Conservation (phyloP, 2,329 filamentous ascomycete species). For the Diaporthe velutina region DNA sequence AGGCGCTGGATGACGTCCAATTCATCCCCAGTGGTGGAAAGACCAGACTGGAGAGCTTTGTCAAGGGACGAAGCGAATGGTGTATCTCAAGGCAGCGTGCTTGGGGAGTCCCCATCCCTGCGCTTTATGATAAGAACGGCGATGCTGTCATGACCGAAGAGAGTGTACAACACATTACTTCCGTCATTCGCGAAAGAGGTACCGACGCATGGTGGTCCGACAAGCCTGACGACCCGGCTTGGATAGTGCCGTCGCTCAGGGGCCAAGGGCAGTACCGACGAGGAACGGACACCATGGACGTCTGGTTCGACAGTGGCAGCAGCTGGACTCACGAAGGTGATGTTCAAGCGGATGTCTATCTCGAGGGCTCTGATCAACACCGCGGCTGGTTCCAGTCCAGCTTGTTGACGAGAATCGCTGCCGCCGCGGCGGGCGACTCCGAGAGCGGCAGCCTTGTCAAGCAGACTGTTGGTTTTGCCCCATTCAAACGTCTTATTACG, state of each 20-base stretch:
- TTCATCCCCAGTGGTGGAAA: constrained; percentile 85
- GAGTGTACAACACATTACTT: constrained; percentile 87
- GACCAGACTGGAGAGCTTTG: constrained; percentile 84
- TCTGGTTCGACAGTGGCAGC: constrained; percentile 98
- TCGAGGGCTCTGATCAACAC: constrained; percentile 96
- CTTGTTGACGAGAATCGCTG: constrained; percentile 85
- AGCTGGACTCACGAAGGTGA: constrained; percentile 79
- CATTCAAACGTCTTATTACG: constrained; percentile 91
- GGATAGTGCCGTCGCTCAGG: constrained; percentile 77
- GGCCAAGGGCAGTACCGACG: constrained; percentile 72
- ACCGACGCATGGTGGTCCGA: constrained; percentile 98
- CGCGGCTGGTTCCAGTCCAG: constrained; percentile 99
- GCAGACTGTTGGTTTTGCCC: constrained; percentile 63
- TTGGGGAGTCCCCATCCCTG: constrained; percentile 97
- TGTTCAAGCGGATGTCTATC: constrained; percentile 82
- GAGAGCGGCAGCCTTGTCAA: constrained; percentile 48
- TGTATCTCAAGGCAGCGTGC: constrained; percentile 96
- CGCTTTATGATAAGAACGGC: constrained; percentile 80
- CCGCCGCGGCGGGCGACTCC: constrained; percentile 58
- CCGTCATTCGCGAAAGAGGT: constrained; percentile 80
- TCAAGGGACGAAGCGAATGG: constrained; percentile 92
- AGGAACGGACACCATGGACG: constrained; percentile 97
- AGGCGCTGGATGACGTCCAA: constrained; percentile 76
- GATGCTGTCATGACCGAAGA: constrained; percentile 83
- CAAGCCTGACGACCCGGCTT: constrained; percentile 77